Evolutionary conservation across 495 filamentous ascomycete genomes (phyloP).

Genomic region (Trichoderma virens): DNA sequence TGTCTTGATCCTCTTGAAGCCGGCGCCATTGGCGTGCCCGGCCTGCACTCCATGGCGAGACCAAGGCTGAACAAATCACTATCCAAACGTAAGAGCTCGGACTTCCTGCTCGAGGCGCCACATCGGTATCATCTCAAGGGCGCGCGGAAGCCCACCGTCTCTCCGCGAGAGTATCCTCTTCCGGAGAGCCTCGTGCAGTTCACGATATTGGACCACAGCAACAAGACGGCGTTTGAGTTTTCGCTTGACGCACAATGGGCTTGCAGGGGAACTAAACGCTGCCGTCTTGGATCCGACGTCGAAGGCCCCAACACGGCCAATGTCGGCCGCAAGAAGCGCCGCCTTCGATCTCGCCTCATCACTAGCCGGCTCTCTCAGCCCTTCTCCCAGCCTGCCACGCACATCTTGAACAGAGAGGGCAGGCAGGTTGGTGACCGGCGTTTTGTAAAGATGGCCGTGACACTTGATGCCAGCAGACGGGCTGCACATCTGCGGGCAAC

Average conservation of each 20-base stretch:
- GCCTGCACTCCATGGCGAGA: background rate
- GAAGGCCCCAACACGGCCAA: conserved; percentile 48
- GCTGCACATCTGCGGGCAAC: conserved; percentile 18
- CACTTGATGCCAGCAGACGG: conserved; percentile 22
- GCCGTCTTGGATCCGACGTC: conserved; percentile 51
- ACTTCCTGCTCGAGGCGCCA: conserved; percentile 2
- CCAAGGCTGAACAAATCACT: background rate
- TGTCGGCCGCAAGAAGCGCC: conserved; percentile 56
- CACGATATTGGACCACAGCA: background rate
- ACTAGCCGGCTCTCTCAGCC: conserved; percentile 62
- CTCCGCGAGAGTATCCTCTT: background rate
- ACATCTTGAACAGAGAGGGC: conserved; percentile 53
- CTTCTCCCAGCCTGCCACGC: conserved; percentile 59
- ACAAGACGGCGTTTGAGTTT: background rate
- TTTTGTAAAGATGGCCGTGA: conserved; percentile 40
- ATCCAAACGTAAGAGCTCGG: background rate
- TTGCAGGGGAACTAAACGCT: conserved; percentile 38
- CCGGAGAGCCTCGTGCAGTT: background rate
- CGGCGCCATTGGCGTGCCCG: background rate
- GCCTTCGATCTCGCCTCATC: conserved; percentile 52
- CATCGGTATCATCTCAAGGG: background rate
- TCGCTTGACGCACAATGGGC: background rate
- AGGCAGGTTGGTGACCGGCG: conserved; percentile 41
- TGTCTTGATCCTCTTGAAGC: background rate
- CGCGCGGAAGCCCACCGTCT: background rate